phyloP scores from a whole-genome alignment of 768 basidiomycete species.

The Calocybe cyanea region DNA sequence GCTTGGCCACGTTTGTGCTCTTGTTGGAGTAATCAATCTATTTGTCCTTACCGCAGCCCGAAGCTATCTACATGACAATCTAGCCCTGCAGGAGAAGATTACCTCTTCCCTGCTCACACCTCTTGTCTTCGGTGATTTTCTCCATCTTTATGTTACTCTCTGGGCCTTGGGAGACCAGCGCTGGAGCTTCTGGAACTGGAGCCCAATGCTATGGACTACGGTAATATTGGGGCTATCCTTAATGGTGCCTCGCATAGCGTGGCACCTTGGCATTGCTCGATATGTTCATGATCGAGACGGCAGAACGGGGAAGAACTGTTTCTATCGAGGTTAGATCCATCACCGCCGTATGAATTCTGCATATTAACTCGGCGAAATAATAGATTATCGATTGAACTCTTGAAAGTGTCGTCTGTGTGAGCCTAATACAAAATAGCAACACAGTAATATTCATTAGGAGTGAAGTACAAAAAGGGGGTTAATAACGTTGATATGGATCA shows the following conservation, averaged over 20 bases:
- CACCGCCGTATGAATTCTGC: too few relatives aligned
- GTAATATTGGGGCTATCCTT: constrained; percentile 58
- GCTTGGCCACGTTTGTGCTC: constrained; percentile 73
- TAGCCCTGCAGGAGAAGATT: constrained; percentile 70
- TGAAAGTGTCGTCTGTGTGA: too few relatives aligned
- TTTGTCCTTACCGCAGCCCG: constrained; percentile 63
- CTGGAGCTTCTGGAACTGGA: constrained; percentile 62
- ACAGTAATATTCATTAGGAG: neutral
- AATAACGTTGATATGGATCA: constrained; percentile 3
- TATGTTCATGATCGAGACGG: constrained; percentile 68
- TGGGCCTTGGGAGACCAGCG: constrained; percentile 74
- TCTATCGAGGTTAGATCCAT: constrained; percentile 6
- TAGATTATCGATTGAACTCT: too few relatives aligned
- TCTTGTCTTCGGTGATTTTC: constrained; percentile 63
- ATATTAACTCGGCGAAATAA: too few relatives aligned
- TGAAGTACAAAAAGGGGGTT: neutral
- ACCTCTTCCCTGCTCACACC: constrained; percentile 60
- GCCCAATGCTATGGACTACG: constrained; percentile 67
- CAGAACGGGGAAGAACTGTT: constrained; percentile 16
- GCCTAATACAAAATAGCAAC: constrained; percentile 12
- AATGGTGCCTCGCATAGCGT: constrained; percentile 65
- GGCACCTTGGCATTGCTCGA: constrained; percentile 73
- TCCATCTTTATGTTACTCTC: constrained; percentile 63
- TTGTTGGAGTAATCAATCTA: constrained; percentile 67
- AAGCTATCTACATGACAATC: constrained; percentile 52